Conservation (phyloP, 768 basidiomycete genomes). For the Coprinellus micaceus region DNA sequence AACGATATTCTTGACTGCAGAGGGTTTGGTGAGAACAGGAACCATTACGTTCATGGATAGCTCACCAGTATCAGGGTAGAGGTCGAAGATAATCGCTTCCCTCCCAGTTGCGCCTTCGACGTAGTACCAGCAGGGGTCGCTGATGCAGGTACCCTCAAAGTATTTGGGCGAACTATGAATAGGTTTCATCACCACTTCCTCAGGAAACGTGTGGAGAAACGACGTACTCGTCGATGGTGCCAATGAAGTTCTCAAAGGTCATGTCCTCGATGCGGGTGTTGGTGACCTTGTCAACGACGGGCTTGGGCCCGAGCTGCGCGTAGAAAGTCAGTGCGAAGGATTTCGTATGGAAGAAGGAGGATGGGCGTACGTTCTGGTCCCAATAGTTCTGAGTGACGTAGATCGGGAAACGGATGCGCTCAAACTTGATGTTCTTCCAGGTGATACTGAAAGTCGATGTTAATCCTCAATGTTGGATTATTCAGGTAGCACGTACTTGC, state of each 20-base stretch:
- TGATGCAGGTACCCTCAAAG: slow-evolving; percentile 57
- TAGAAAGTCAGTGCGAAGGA: not conserved
- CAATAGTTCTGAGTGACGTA: slow-evolving; percentile 68
- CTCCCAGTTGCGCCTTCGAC: slow-evolving; percentile 53
- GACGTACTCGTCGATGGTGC: slow-evolving; percentile 46
- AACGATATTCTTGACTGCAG: slow-evolving; percentile 45
- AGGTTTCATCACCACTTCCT: not conserved
- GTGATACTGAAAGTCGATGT: slow-evolving; percentile 38
- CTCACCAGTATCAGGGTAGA: slow-evolving; percentile 54
- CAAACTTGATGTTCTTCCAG: slow-evolving; percentile 53
- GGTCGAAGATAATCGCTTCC: slow-evolving; percentile 56
- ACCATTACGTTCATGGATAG: no score
- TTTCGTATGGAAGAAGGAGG: not conserved
- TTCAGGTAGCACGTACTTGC: slow-evolving; percentile 54
- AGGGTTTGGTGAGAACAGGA: no score
- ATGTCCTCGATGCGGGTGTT: slow-evolving; percentile 58
- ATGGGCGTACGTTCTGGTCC: slow-evolving; percentile 49
- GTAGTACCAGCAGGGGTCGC: slow-evolving; percentile 59
- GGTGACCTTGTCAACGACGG: slow-evolving; percentile 41
- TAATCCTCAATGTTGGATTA: no score
- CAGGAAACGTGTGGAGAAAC: not conserved
- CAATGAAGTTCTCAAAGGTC: slow-evolving; percentile 50
- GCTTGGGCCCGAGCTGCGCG: slow-evolving; percentile 35
- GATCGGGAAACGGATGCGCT: slow-evolving; percentile 57
- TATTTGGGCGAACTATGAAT: slow-evolving; percentile 32